Conservation (phyloP, 441 rosid genomes). For the Sinapis alba region DNA sequence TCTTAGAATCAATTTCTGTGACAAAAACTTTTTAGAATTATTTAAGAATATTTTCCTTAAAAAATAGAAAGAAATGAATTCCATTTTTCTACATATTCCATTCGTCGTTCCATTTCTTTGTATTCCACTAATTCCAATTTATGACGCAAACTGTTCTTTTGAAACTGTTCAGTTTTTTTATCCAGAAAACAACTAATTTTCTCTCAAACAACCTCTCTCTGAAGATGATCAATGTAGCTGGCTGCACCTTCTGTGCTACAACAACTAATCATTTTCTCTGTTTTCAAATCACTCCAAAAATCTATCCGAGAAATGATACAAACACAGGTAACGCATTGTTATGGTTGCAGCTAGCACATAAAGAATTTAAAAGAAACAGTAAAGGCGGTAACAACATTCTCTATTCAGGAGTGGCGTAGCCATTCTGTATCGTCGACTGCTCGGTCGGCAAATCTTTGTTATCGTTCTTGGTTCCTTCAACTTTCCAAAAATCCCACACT, state of each 20-base stretch:
- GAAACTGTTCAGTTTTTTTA: neutral
- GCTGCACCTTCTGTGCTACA: neutral
- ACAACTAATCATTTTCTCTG: neutral
- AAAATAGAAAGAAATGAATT: too few species aligned
- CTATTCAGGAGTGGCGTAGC: slow-evolving; percentile 30
- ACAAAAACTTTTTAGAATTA: too few species aligned
- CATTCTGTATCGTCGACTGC: slow-evolving; percentile 49
- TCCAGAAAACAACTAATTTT: neutral
- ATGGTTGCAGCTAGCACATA: slow-evolving; percentile 18
- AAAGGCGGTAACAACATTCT: slow-evolving; percentile 3
- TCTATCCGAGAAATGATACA: slow-evolving; percentile 15
- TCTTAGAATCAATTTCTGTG: too few species aligned
- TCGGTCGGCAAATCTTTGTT: slow-evolving; percentile 66
- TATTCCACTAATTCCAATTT: too few species aligned
- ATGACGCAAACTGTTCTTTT: neutral
- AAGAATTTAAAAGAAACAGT: neutral
- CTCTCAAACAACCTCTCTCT: neutral
- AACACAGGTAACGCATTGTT: neutral
- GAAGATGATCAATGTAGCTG: neutral
- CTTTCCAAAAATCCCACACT: slow-evolving; percentile 75
- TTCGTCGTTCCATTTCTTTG: too few species aligned
- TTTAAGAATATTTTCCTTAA: too few species aligned
- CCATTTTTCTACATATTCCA: too few species aligned
- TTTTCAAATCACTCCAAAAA: slow-evolving; percentile 18
- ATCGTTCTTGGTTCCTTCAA: slow-evolving; percentile 63